A percentile compares a stretch with the other conserved stretches of the same genome.
Evolutionary conservation across 306 rosid genomes (phyloP).

Genomic region (Cicer cuneatum): DNA sequence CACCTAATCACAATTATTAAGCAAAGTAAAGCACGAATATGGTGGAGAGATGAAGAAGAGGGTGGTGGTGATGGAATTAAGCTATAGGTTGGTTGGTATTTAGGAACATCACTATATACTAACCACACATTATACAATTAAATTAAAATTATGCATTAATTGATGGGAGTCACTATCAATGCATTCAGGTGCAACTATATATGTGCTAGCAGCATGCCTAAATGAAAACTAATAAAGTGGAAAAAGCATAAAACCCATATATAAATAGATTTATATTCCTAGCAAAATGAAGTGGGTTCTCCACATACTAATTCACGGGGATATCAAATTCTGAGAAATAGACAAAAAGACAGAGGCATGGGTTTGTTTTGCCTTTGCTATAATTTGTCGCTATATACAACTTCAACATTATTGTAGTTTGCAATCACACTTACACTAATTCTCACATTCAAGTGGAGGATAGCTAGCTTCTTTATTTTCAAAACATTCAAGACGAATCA

Average conservation of each 20-base stretch:
- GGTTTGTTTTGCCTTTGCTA: slow-evolving; percentile 29
- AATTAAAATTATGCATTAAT: slow-evolving; percentile 14
- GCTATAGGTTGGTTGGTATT: slow-evolving; percentile 47
- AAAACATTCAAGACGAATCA: too few relatives aligned
- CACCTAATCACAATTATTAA: slow-evolving; percentile 55
- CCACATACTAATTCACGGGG: slow-evolving; percentile 46
- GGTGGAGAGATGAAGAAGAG: slow-evolving; percentile 65
- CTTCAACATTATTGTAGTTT: slow-evolving; percentile 10
- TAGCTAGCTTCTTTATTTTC: too few relatives aligned
- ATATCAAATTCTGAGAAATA: slow-evolving; percentile 37
- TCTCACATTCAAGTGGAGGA: not conserved
- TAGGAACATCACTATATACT: slow-evolving; percentile 48
- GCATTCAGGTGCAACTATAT: slow-evolving; percentile 48
- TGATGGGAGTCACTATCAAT: slow-evolving; percentile 49
- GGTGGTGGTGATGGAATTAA: slow-evolving; percentile 43
- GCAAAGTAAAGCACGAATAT: slow-evolving; percentile 48
- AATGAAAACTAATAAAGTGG: slow-evolving; percentile 46
- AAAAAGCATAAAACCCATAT: slow-evolving; percentile 43
- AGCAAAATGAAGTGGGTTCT: slow-evolving; percentile 55
- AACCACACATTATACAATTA: slow-evolving; percentile 43
- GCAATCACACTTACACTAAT: slow-evolving; percentile 21
- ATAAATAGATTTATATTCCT: slow-evolving; percentile 49
- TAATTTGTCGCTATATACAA: slow-evolving; percentile 26
- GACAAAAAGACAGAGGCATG: slow-evolving; percentile 35
- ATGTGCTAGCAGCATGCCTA: slow-evolving; percentile 37